phyloP scores from a whole-genome alignment of 768 basidiomycete species.

The Collybia nuda region DNA sequence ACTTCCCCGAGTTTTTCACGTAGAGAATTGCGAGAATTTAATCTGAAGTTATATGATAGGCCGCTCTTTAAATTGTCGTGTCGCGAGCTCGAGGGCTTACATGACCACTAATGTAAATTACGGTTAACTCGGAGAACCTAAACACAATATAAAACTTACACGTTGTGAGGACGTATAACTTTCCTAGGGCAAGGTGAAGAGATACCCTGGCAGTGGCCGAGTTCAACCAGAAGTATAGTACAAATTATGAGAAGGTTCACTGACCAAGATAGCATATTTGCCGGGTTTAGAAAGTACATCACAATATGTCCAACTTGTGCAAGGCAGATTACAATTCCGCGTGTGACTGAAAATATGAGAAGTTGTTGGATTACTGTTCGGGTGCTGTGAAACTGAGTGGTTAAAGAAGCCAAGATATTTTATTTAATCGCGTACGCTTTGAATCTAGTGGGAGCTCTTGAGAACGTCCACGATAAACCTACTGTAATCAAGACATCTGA shows the following conservation, averaged over 20 bases:
- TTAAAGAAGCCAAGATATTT: too few species aligned
- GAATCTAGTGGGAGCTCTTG: neutral
- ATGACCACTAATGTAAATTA: too few species aligned
- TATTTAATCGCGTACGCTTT: too few species aligned
- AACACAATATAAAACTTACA: too few species aligned
- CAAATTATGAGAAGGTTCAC: neutral
- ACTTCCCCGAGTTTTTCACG: too few species aligned
- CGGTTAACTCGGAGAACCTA: too few species aligned
- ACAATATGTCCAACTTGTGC: constrained; percentile 7
- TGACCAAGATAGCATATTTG: constrained; percentile 2
- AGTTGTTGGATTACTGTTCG: constrained; percentile 2
- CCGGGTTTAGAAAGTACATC: constrained; percentile 3
- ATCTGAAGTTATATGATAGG: too few species aligned
- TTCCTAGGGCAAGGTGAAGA: constrained; percentile 3
- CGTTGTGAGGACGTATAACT: constrained; percentile 4
- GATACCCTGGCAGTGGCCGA: neutral
- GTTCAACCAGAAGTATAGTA: too few species aligned
- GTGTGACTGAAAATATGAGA: constrained; percentile 1
- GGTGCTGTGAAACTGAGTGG: neutral
- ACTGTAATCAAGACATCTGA: constrained; percentile 2
- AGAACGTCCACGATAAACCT: neutral
- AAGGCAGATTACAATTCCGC: constrained; percentile 7
- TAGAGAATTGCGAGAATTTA: too few species aligned
- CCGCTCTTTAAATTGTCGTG: too few species aligned
- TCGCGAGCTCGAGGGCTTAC: too few species aligned